Evolutionary conservation across 2,329 filamentous ascomycete genomes (phyloP), one percentile per base, ranked within the genome.

Genomic region (Phyllosticta citriasiana): DNA sequence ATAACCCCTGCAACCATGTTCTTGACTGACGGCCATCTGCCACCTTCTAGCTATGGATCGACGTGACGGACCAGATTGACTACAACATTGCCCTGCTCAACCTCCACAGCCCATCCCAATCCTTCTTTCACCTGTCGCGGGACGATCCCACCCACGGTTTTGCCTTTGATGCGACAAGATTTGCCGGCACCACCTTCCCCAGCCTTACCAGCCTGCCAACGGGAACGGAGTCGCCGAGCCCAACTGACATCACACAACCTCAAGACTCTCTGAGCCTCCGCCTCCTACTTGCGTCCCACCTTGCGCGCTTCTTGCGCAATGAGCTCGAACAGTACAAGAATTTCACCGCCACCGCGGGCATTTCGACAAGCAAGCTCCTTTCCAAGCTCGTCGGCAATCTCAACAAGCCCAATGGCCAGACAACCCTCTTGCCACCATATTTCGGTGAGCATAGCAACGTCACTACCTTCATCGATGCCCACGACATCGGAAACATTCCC

Each of bases 361-460:
- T 97, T 24, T 88, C 91, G 2, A 95, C 90, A 0, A 93, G 88
- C 69, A 97, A 97, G 73, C 74, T 93, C 4, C 79, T 96, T 10
- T 85, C 89, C 62, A 97, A 97, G 73, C 80, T 97, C 14, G 89
- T 86, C 9, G 93, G 93, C 12, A 88, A 85, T 71, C 78, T 87
- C 62, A 85, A 97, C 71, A 97, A 97, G 75, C 93, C 93, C 0
- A 86, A 87, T 62, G 88, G 84, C 63, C 94, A 97, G 73, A 97
- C 93, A 0, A 91, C 89, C 0, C 77, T 97, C 7, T 74, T 96
- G 53, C 85, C 88, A 4, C 83, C 88, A 1, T 82, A 83, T 59
- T 77, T 78, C 2, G 67, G 65, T 24, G 57, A 60, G 2, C 67
- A 73, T 27, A 79, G 76, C 66, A 85, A 86, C 63, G 80, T 88